Base-by-base conservation (phyloP, 2,329 filamentous ascomycete genomes). In the Metarhizium robertsii region DNA sequence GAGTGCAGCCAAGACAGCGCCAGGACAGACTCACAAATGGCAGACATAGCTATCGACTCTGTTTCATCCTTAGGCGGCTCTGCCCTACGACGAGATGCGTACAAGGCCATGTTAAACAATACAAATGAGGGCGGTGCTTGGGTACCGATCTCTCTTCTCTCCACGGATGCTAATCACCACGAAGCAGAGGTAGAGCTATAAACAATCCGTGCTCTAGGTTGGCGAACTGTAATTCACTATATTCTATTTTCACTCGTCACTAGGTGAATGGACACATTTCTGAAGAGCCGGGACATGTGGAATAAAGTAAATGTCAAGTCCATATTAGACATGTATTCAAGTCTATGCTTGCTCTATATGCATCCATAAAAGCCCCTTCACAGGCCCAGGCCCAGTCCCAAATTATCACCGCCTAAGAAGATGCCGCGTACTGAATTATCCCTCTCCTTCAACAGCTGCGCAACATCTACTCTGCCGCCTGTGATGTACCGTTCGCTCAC, bases 401-500 rank as follows among this genome's bases (percentile, higher is more conserved):
- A 52, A 14, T 63, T 64, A 48, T 85, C 81, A 0, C 66, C 69
- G 1, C 71, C 71, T 30, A 73, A 45, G 45, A 73, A 73, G 14
- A 73, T 52, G 1, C 66, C 68, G 0, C 66, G 57, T 1, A 56
- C 49, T n/a, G 55, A 54, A 4, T 83, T 83, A 40, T 80, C 78
- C 43, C 77, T 79, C n/a, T 82, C 83, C 55, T 74, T 77, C 55
- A 86, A 63, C 65, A 96, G 69, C 62, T 90, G 79, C 53, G 86
- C 86, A 6, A 96, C 77, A 72, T 96, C 88, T n/a, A 96, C 82
- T n/a, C 81, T 76, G 0, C 90, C 89, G n/a, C 83, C 81, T 0
- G 90, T 89, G 58, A 96, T 76, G 70, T 96, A 97, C 64, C 79
- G 81, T 73, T 92, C 90, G 65, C 89, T 95, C 30, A 96, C 89